Evolutionary conservation across 192 early-diverging fungal species (phyloP).

Genomic region (Coemansia sp.): DNA sequence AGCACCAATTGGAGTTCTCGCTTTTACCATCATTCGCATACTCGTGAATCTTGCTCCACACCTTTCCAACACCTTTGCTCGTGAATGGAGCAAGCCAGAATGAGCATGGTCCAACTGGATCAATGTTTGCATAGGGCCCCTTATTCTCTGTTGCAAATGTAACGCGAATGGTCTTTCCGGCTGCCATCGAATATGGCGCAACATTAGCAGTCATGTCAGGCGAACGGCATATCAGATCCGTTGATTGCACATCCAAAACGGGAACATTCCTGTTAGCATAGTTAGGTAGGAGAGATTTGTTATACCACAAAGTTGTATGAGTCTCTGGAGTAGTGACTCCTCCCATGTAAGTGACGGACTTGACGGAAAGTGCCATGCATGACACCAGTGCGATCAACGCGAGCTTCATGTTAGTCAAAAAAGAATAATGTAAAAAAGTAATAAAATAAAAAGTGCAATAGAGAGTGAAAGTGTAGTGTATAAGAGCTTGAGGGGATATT

Average conservation of each 20-base stretch:
- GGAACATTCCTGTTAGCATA: neutral
- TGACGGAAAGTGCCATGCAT: neutral
- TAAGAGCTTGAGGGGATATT: neutral
- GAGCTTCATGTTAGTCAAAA: neutral
- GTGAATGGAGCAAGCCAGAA: neutral
- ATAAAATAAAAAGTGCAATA: neutral
- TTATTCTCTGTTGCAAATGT: neutral
- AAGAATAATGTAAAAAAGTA: neutral
- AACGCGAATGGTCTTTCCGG: neutral
- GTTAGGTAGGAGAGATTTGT: neutral
- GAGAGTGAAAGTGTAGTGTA: neutral
- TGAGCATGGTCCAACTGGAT: neutral
- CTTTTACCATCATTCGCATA: neutral
- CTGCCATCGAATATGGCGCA: neutral
- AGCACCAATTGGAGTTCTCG: neutral
- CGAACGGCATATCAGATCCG: conserved; percentile 3
- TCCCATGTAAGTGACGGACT: neutral
- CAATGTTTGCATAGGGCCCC: neutral
- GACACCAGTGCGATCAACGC: neutral
- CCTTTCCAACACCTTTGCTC: neutral
- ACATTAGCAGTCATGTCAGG: neutral
- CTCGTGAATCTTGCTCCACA: conserved; percentile 9
- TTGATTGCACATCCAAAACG: neutral
- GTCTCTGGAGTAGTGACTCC: neutral
- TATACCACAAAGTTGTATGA: neutral